These are phyloP conservation scores for Trichoderma arundinaceum DNA, from an alignment of 2,329 filamentous ascomycete genomes.

Conservation along the genomic window DNA sequence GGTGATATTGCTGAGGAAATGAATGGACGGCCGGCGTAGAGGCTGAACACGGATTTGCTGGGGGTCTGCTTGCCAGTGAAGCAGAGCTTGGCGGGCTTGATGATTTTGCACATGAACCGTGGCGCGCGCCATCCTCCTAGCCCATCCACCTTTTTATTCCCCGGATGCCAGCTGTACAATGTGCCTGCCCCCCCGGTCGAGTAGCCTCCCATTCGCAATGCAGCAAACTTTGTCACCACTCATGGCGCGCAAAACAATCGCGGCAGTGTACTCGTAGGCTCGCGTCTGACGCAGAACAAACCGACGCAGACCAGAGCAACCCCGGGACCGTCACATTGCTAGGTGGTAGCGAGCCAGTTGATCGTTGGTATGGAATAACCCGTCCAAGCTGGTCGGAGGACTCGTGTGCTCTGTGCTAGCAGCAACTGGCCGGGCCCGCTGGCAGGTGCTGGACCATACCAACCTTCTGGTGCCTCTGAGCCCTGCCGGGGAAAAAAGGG, in stretches of 20 bases:
- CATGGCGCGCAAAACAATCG: conserved; percentile 15
- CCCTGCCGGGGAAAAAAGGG: conserved; percentile 22
- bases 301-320: background rate
- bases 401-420: conserved; percentile 5
- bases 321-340: conserved; percentile 1
- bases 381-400: background rate
- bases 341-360: conserved; percentile 3
- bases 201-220: conserved; percentile 10
- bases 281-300: conserved; percentile 3
- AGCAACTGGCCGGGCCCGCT: conserved; percentile 4
- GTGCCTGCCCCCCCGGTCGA: conserved; percentile 21
- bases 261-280: conserved; percentile 7
- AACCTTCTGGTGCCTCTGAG: conserved; percentile 29
- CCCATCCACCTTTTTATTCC: conserved; percentile 28
- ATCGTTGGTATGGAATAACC: background rate
- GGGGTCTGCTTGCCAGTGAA: conserved; percentile 7
- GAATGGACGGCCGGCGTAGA: conserved; percentile 28
- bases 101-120: conserved; percentile 32
- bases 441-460: conserved; percentile 15
- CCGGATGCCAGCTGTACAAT: conserved; percentile 30
- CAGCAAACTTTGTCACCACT: conserved; percentile 12
- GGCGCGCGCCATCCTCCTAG: conserved; percentile 29
- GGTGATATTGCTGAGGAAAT: conserved; percentile 30
- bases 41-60: conserved; percentile 26
- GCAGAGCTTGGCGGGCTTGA: conserved; percentile 23